A percentile compares a stretch with the other conserved stretches of the same genome.
These are phyloP conservation scores for Aspergillus candidus DNA, from an alignment of 2,329 filamentous ascomycete genomes.

Conservation along the genomic window DNA sequence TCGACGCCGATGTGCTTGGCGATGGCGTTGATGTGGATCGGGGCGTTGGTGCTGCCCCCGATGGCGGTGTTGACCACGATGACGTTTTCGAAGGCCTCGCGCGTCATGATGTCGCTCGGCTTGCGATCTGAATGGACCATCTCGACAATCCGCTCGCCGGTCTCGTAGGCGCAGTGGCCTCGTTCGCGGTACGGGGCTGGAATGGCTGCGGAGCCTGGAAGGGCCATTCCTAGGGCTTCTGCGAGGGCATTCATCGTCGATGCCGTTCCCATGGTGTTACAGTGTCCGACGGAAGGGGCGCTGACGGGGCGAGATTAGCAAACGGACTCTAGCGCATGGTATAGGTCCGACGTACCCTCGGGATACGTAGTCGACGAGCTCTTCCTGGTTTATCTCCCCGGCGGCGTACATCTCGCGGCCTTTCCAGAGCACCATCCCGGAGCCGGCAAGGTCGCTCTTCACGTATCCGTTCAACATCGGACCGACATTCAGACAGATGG, in stretches of 20 bases:
- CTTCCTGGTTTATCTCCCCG: slow-evolving; percentile 41
- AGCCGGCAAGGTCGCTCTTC: slow-evolving; percentile 38
- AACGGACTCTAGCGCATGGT: neutral
- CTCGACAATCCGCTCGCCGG: slow-evolving; percentile 45
- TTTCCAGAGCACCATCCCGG: slow-evolving; percentile 46
- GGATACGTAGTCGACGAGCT: slow-evolving; percentile 44
- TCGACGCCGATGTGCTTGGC: slow-evolving; percentile 50
- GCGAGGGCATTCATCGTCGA: slow-evolving; percentile 50
- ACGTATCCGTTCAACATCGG: slow-evolving; percentile 49
- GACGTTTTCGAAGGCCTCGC: slow-evolving; percentile 52
- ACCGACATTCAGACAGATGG: slow-evolving; percentile 48
- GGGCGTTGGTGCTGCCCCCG: slow-evolving; percentile 53
- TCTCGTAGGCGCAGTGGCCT: slow-evolving; percentile 44
- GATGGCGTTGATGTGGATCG: slow-evolving; percentile 51
- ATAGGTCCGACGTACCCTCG: slow-evolving; percentile 27
- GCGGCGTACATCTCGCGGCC: slow-evolving; percentile 45
- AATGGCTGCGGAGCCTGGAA: slow-evolving; percentile 48
- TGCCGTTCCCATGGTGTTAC: slow-evolving; percentile 51
- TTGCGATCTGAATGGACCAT: slow-evolving; percentile 46
- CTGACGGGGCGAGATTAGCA: slow-evolving; percentile 17
- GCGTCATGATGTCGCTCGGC: slow-evolving; percentile 51
- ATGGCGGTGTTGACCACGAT: slow-evolving; percentile 52
- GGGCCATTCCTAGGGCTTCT: slow-evolving; percentile 49
- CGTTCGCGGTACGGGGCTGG: slow-evolving; percentile 47
- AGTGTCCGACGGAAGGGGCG: slow-evolving; percentile 45